Base-by-base conservation (phyloP, 78 protist species). In the Dictyostelium discoideum region DNA sequence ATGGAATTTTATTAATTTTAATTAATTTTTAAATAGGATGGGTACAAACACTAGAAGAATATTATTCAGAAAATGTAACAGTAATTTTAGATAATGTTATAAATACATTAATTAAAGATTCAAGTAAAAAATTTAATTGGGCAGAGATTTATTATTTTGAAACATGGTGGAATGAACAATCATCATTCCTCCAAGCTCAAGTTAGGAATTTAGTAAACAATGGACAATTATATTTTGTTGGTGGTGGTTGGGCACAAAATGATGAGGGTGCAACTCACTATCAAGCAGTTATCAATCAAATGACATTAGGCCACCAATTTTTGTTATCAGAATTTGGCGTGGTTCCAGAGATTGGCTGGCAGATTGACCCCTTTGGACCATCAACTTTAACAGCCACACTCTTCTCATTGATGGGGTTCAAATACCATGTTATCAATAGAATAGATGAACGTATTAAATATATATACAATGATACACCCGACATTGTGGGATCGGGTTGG, bases 361-460 rank as follows among this genome's bases (percentile, higher is more conserved):
- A 93, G 44, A 84, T 93, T 50, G 96, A 93, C 77, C 96, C 96
- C 72, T 93, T 93, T 42, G 96, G 96, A 10, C 93, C 92, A 24
- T 93, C 96, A 13, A 87, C 96, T 5, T 7, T 87, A 13, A 86
- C 92, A 9, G 85, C 96, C 1, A 81, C 60, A 29, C 8, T 86
- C 14, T 86, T 93, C 65, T 42, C 65, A 10, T 84, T 87, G 57
- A 93, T 93, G 96, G 92, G 93, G 0, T 86, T 93, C 9, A 87
- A 93, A 74, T 86, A 86, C 18, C 87, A 83, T 63, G 85, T 93
- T 22, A 73, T 93, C 60, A 84, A 87, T 79, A 48, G 96, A 57
- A 72, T 93, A 0, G 96, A 93, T 84, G 77, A 77, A 16, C 57
- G 93, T 42, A 32, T 83, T 20, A 86, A 93, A 42, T 37, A 93